A percentile compares a stretch with the other conserved stretches of the same genome.
Evolutionary conservation across 2,329 filamentous ascomycete species (phyloP).

Genomic region (Periconia macrospinosa): DNA sequence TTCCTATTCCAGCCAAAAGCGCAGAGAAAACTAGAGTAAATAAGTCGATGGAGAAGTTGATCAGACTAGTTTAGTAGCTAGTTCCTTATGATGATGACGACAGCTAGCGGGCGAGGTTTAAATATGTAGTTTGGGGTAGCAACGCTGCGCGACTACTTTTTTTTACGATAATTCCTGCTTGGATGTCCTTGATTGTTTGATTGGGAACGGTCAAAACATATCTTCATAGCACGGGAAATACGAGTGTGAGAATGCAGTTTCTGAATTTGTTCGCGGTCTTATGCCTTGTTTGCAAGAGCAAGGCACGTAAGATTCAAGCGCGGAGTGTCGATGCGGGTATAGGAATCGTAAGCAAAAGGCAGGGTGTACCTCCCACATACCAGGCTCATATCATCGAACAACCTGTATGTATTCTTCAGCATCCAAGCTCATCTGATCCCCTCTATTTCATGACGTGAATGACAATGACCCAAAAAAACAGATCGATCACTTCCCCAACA

Average conservation of each 20-base stretch:
- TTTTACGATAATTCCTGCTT: too few relatives aligned
- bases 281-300: background rate
- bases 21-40: too few relatives aligned
- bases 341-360: constrained; percentile 15
- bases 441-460: background rate
- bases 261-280: too few relatives aligned
- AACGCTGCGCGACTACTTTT: background rate
- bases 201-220: too few relatives aligned
- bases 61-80: background rate
- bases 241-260: too few relatives aligned
- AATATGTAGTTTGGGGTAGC: background rate
- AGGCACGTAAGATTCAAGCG: background rate
- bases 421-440: too few relatives aligned
- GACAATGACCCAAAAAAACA: constrained; percentile 11
- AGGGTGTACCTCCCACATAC: constrained; percentile 15
- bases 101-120: background rate
- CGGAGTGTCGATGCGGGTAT: background rate
- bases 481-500: constrained; percentile 53
- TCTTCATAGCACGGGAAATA: too few relatives aligned
- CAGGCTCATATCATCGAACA: constrained; percentile 27
- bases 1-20: too few relatives aligned
- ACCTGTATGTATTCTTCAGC: constrained; percentile 13
- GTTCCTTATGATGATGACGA: background rate
- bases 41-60: background rate
- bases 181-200: too few relatives aligned